Evolutionary conservation across 371 early-diverging fungal species (phyloP).

Genomic region (Mortierella sp.): DNA sequence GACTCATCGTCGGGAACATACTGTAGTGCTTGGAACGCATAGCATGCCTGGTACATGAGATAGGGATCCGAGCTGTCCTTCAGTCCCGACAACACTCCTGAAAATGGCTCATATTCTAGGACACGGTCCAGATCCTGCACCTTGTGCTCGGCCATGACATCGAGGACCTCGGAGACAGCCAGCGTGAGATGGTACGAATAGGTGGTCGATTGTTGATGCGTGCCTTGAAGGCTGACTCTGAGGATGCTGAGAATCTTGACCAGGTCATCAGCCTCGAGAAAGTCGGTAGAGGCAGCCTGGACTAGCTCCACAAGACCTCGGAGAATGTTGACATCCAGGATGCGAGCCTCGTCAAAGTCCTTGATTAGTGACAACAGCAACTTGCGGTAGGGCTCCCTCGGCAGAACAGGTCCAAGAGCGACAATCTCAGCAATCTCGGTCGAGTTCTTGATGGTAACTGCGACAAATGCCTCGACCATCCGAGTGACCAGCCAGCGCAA

Average conservation of each 20-base stretch:
- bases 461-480: too few relatives aligned
- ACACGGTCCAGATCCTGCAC: slow-evolving; percentile 14
- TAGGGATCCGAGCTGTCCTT: slow-evolving; percentile 3
- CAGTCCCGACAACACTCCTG: background rate
- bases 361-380: background rate
- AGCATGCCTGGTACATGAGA: slow-evolving; percentile 5
- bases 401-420: too few relatives aligned
- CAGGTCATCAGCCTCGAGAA: slow-evolving; percentile 8
- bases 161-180: slow-evolving; percentile 3
- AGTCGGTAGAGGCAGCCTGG: background rate
- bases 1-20: background rate
- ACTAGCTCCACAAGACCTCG: slow-evolving; percentile 1
- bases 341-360: background rate
- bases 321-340: background rate
- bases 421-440: too few relatives aligned
- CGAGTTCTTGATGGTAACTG: too few relatives aligned
- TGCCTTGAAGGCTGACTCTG: background rate
- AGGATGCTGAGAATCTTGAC: slow-evolving; percentile 7
- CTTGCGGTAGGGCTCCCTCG: background rate
- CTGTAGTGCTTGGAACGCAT: slow-evolving; percentile 16
- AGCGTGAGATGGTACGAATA: slow-evolving; percentile 2
- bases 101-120: slow-evolving; percentile 2
- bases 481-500: too few relatives aligned
- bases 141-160: too few relatives aligned
- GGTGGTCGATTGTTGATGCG: slow-evolving; percentile 10